Percentiles rank a stretch among this genome's conserved stretches.
phyloP scores from a whole-genome alignment of 2,329 filamentous ascomycete genomes.

The Aureobasidium sp. region DNA sequence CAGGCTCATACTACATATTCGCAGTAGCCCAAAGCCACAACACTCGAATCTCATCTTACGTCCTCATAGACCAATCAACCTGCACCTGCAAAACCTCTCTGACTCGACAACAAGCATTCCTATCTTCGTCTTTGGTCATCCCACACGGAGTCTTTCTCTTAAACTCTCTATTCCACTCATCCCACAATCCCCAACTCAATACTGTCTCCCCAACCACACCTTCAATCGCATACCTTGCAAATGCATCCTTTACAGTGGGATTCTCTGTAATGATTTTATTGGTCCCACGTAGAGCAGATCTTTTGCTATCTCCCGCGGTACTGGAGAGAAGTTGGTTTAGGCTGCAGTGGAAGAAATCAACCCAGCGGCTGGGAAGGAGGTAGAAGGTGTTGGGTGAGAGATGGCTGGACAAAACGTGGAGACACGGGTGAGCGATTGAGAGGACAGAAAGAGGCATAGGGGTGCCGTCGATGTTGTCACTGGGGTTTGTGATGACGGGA shows the following conservation, averaged over 20 bases:
- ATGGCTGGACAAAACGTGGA: neutral
- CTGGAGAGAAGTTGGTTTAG: neutral
- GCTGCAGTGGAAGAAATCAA: neutral
- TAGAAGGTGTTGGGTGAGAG: neutral
- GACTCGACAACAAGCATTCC: conserved; percentile 1
- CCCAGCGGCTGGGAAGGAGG: neutral
- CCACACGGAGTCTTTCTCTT: neutral
- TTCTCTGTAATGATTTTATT: conserved; percentile 1
- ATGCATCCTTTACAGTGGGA: neutral
- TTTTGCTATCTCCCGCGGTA: neutral
- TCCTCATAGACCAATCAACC: conserved; percentile 10
- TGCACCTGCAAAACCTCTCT: conserved; percentile 10
- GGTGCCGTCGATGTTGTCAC: neutral
- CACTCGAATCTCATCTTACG: neutral
- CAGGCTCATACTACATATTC: neutral
- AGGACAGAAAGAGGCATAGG: neutral
- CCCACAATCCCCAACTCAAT: neutral
- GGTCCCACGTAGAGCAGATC: neutral
- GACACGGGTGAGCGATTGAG: neutral
- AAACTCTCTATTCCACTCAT: neutral
- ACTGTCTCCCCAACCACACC: neutral
- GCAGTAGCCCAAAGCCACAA: neutral
- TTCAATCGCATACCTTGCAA: neutral
- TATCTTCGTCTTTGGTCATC: neutral
- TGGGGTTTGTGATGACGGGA: conserved; percentile 1